Evolutionary conservation across 371 early-diverging fungal genomes (phyloP), one percentile per base, ranked within the genome.

Genomic region (Saksenaea vasiformis): DNA sequence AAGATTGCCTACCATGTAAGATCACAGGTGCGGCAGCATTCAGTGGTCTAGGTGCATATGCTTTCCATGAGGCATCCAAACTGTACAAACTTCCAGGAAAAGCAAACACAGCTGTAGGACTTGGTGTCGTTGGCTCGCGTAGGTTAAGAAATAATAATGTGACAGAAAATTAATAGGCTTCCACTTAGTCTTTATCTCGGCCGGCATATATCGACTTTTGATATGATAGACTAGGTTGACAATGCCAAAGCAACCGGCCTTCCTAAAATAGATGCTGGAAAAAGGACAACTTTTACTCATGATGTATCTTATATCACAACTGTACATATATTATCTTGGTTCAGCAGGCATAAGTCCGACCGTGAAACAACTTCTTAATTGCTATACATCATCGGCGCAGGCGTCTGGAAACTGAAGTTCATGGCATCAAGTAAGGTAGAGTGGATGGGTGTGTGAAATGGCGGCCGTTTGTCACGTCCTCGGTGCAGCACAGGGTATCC

Each of bases 1-100:
- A 77, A 55, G 82, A 81, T 54, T 81, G 82, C 39, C 54, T 77
- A 14, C 65, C 82, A 1, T 81, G 82, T 56, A 78, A 73, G 62
- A 22, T 81, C 8, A 77, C 74, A 7, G 82, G 82, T 13, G 73
- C 72, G 17, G 54, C 65, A 35, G 77, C 70, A 10, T 78, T 81
- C 65, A 57, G 71, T 38, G 77, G 72, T 31, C 59, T 81, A 35
- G 82, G 82, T 15, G 71, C 43, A 0, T 81, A 81, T 65, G 79
- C 79, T 15, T 60, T 81, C 27, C 65, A 56, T 31, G 77, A 81
- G 44, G 75, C 82, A 9, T 38, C 37, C 3, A 64, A 65, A 27
- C 19, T 81, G n/a, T 65, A 73, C 37, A 74, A 70, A 39, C 10
- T 75, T 0, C 76, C 82, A 11, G 73, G 73, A 1, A 74, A 69